Evolutionary conservation across 2,329 filamentous ascomycete genomes (phyloP).

Genomic region (Aspergillus amoenus): DNA sequence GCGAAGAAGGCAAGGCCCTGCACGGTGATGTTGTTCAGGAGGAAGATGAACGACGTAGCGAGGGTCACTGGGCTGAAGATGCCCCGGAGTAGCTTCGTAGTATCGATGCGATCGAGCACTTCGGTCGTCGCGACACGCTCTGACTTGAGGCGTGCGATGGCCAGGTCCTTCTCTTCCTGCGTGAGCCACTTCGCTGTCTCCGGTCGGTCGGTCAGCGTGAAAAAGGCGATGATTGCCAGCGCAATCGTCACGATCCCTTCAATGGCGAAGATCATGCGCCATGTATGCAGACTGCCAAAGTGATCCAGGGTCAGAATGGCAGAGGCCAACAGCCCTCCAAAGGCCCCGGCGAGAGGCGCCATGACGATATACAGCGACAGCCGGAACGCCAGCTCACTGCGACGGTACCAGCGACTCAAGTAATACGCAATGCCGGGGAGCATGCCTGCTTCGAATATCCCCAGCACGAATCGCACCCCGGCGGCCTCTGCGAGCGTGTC

Average conservation of each 20-base stretch:
- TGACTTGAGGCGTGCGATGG: constrained; percentile 66
- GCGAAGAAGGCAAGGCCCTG: constrained; percentile 69
- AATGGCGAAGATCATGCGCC: constrained; percentile 73
- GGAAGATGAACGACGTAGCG: constrained; percentile 57
- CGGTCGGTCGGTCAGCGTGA: constrained; percentile 67
- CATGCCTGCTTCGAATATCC: constrained; percentile 72
- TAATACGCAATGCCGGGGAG: constrained; percentile 74
- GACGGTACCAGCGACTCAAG: constrained; percentile 69
- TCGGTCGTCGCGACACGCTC: constrained; percentile 63
- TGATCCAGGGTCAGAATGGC: constrained; percentile 62
- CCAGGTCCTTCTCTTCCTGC: constrained; percentile 65
- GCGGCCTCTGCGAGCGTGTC: constrained; percentile 52
- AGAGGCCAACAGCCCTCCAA: constrained; percentile 65
- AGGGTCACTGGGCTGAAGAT: constrained; percentile 65
- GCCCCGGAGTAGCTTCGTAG: constrained; percentile 59
- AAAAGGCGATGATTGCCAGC: constrained; percentile 60
- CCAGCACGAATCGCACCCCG: constrained; percentile 66
- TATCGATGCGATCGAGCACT: constrained; percentile 64
- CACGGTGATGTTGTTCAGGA: constrained; percentile 69
- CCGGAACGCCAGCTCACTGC: constrained; percentile 66
- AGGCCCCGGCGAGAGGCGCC: constrained; percentile 68
- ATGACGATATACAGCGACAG: constrained; percentile 69
- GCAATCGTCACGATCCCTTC: constrained; percentile 65
- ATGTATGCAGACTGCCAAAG: constrained; percentile 57
- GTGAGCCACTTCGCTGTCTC: constrained; percentile 67